Percentiles rank a stretch among this genome's conserved stretches.
phyloP scores from a whole-genome alignment of 148 eudicot genomes.

The Suaeda aralocaspica region DNA sequence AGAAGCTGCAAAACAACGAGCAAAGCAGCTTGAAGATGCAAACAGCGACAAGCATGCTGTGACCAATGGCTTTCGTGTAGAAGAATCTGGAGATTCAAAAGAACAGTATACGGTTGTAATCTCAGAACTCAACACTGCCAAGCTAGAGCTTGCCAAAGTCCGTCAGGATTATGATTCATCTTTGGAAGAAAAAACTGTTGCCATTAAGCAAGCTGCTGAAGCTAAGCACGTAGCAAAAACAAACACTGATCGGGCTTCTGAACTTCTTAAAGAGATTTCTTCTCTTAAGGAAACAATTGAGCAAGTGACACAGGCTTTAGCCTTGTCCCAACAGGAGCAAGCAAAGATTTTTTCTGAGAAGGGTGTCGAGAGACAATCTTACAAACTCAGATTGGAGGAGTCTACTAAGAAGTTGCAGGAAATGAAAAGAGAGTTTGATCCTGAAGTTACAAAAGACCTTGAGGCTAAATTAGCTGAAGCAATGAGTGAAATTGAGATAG shows the following conservation, averaged over 20 bases:
- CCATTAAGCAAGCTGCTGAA: slow-evolving; percentile 50
- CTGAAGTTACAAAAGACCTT: slow-evolving; percentile 45
- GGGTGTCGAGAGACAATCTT: slow-evolving; percentile 40
- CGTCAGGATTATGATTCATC: slow-evolving; percentile 55
- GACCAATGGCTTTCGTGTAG: slow-evolving; percentile 33
- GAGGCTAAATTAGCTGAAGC: slow-evolving; percentile 57
- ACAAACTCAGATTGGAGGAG: slow-evolving; percentile 61
- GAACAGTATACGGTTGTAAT: slow-evolving; percentile 41
- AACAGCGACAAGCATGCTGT: slow-evolving; percentile 21
- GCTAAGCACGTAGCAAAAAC: slow-evolving; percentile 51
- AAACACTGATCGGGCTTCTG: slow-evolving; percentile 46
- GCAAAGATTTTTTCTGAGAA: slow-evolving; percentile 48
- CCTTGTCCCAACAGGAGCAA: slow-evolving; percentile 50
- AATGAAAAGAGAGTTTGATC: slow-evolving; percentile 61
- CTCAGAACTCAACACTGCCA: slow-evolving; percentile 59
- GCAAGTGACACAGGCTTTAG: slow-evolving; percentile 53
- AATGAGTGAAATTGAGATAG: slow-evolving; percentile 45
- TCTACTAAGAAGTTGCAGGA: slow-evolving; percentile 54
- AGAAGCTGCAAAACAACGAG: slow-evolving; percentile 49
- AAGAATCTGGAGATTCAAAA: slow-evolving; percentile 42
- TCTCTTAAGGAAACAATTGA: slow-evolving; percentile 54
- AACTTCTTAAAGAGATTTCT: slow-evolving; percentile 53
- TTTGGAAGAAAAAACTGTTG: slow-evolving; percentile 46
- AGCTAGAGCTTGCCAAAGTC: slow-evolving; percentile 58
- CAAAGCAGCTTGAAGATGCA: slow-evolving; percentile 48